phyloP scores from a whole-genome alignment of 208 protist genomes.

The Crithidia acanthocephali region DNA sequence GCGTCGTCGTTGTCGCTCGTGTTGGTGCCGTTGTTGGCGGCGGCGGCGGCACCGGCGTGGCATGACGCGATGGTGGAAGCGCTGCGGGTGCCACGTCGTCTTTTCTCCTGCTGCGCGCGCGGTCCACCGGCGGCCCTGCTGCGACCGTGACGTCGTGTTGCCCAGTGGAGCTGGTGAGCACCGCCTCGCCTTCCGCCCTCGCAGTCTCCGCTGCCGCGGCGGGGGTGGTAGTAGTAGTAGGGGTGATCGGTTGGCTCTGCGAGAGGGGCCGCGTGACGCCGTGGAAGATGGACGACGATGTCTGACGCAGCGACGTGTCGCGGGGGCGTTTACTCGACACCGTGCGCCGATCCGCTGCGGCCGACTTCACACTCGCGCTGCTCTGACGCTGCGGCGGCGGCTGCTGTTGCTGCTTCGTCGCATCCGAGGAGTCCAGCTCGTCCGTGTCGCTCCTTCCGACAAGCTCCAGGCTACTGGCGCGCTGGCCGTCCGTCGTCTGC shows the following conservation, averaged over 20 bases:
- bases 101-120: no score
- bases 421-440: no score
- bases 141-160: neutral
- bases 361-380: neutral
- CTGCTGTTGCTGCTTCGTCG: neutral
- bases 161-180: neutral
- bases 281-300: slow-evolving; percentile 36
- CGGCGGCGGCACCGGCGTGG: neutral
- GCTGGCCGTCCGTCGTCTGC: neutral
- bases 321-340: slow-evolving; percentile 15
- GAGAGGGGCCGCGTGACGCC: slow-evolving; percentile 9
- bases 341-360: neutral
- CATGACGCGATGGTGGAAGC: no score
- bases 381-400: neutral
- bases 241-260: neutral
- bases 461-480: slow-evolving; percentile 19
- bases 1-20: neutral
- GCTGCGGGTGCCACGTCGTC: no score
- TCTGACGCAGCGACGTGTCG: slow-evolving; percentile 33
- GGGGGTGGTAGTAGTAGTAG: neutral
- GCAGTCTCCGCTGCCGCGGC: neutral
- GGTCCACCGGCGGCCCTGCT: no score
- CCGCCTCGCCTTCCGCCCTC: neutral
- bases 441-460: slow-evolving; percentile 3
- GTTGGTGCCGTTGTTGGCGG: neutral